Evolutionary conservation across 208 protist genomes (phyloP), one percentile per base, ranked within the genome.

Genomic region (Balamuthia mandrillaris): DNA sequence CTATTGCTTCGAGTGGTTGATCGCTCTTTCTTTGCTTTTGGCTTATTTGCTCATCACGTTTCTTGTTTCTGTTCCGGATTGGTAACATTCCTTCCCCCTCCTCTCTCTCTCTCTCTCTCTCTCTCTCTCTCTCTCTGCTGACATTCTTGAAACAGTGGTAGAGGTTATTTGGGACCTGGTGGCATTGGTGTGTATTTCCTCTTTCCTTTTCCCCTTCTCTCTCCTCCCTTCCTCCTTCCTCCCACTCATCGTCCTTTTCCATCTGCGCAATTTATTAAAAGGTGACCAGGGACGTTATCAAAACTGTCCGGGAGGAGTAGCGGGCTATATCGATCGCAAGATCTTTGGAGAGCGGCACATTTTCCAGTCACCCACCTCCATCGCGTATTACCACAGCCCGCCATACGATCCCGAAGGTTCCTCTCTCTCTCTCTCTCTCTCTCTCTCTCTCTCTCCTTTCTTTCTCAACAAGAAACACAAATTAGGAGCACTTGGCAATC

Each of bases 221-320:
- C 1, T 68, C 10, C 56, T 63, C 10, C 56, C 7, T 63, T 6
- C 18, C 3, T 6, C 54, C 54, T 33, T 29, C 7, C 3, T 21
- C 3, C 0, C 54, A 10, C 27, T 3, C n/a, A n/a, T n/a, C n/a
- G n/a, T n/a, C n/a, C n/a, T n/a, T n/a, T n/a, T 10, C 7, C 35
- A 12, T 16, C 12, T 29, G 4, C 18, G 27, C 35, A 7, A 27
- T 31, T 37, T 2, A 2, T 7, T 14, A 5, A 68, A 3, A 16
- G n/a, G n/a, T n/a, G 51, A 88, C 41, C 1, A 68, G n/a, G 85
- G 78, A 29, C 21, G 10, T 29, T 74, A 89, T 35, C 1, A 12
- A 21, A 58, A 90, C 42, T 90, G 88, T 54, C 88, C 88, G 44
- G 88, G 88, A 60, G 88, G 88, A 18, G 75, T 81, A 2, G 86